These are phyloP conservation scores for Sporisorium exsertum DNA, from an alignment of 1,284 basidiomycete genomes.

Conservation along the genomic window DNA sequence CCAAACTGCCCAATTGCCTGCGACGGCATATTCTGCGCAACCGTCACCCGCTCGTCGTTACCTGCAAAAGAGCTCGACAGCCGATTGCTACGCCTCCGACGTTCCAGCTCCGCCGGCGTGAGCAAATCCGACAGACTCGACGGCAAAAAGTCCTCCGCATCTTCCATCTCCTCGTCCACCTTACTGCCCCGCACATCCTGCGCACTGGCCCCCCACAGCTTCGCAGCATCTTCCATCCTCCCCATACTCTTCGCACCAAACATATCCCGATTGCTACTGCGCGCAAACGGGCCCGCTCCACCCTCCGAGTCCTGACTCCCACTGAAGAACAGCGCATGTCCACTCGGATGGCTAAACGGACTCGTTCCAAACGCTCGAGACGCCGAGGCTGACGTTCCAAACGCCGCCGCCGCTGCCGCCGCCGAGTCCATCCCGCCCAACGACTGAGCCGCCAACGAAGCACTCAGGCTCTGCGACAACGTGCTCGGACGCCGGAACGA, in stretches of 20 bases:
- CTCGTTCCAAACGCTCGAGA: slow-evolving; percentile 62
- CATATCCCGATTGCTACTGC: slow-evolving; percentile 33
- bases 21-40: slow-evolving; percentile 60
- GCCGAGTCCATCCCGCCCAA: slow-evolving; percentile 39
- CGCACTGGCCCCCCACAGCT: slow-evolving; percentile 31
- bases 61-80: slow-evolving; percentile 42
- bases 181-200: slow-evolving; percentile 14
- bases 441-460: slow-evolving; percentile 31
- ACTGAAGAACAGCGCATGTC: slow-evolving; percentile 63
- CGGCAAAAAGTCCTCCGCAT: slow-evolving; percentile 72
- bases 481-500: slow-evolving; percentile 40
- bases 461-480: slow-evolving; percentile 36
- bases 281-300: slow-evolving; percentile 47
- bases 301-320: slow-evolving; percentile 57
- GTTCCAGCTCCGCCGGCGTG: slow-evolving; percentile 67
- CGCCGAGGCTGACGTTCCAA: slow-evolving; percentile 40
- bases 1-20: slow-evolving; percentile 32
- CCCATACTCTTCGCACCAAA: slow-evolving; percentile 47
- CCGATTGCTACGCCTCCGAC: slow-evolving; percentile 47
- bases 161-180: slow-evolving; percentile 47
- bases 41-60: slow-evolving; percentile 24
- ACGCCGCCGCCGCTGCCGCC: slow-evolving; percentile 31
- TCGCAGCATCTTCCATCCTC: slow-evolving; percentile 37
- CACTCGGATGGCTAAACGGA: slow-evolving; percentile 66
- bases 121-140: slow-evolving; percentile 66